These are phyloP conservation scores for Leptographium procerum DNA, from an alignment of 2,329 filamentous ascomycete genomes.

Conservation along the genomic window DNA sequence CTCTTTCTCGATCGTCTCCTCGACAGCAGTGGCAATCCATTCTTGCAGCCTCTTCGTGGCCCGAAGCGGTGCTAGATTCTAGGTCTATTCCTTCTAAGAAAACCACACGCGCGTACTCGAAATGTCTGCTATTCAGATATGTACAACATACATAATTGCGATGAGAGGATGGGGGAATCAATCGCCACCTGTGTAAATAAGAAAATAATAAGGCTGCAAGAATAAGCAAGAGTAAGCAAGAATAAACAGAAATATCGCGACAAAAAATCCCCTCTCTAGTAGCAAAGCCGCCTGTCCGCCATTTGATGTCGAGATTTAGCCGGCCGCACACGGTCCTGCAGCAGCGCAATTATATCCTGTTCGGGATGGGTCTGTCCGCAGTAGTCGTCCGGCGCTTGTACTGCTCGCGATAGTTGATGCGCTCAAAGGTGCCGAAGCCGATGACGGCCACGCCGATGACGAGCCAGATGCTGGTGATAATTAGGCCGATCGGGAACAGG, in stretches of 20 bases:
- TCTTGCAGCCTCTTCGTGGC: neutral
- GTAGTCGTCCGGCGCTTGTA: conserved; percentile 42
- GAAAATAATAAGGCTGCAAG: neutral
- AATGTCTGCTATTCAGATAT: neutral
- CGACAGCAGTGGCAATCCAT: neutral
- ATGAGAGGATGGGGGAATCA: neutral
- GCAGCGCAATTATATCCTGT: conserved; percentile 17
- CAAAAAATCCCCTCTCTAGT: neutral
- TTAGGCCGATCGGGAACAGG: conserved; percentile 58
- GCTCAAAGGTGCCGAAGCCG: conserved; percentile 53
- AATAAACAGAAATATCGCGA: neutral
- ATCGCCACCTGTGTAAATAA: neutral
- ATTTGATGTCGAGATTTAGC: neutral
- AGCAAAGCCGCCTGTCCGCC: neutral
- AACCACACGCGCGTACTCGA: neutral
- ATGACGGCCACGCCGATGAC: conserved; percentile 44
- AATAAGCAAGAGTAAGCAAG: neutral
- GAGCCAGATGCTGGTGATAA: conserved; percentile 54
- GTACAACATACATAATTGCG: neutral
- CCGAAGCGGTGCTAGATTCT: neutral
- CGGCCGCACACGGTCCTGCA: neutral
- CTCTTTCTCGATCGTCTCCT: too few relatives aligned
- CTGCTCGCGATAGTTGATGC: conserved; percentile 54
- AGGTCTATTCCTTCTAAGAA: neutral
- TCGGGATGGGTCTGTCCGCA: conserved; percentile 22